Base-by-base conservation (phyloP, 2,329 filamentous ascomycete genomes). In the Pseudonectria foliicola region DNA sequence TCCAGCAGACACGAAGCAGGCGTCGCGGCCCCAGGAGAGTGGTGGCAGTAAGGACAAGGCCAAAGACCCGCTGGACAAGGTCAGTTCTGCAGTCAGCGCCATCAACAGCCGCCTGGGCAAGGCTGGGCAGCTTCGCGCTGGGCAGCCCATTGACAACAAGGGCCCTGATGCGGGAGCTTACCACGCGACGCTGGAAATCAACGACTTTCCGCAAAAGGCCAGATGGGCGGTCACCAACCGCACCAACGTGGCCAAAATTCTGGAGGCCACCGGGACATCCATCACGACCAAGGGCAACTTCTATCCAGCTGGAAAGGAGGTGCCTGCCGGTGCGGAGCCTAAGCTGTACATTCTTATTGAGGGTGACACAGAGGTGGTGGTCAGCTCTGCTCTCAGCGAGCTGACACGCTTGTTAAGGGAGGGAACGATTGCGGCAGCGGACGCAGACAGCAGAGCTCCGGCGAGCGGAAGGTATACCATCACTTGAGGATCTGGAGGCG, bases 261-360 rank as follows among this genome's bases (percentile, higher is more conserved):
- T 98, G 45, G 92, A 98, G 55, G 77, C 85, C 8, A 95, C 90
- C 0, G 90, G 88, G 27, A 94, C 89, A 2, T 95, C 87, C 6
- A 98, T 98, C 59, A 98, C 92, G 0, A 95, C 88, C 29, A 98
- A 98, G 68, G 92, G 92, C 47, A 92, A 75, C 42, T 96, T 87
- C 60, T 96, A 96, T 53, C 62, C 82, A 2, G 55, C 78, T 2
- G 89, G 88, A 46, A 94, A 94, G 58, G 82, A 86, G 46, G 87
- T 87, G 2, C 77, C 72, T 7, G 61, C 81, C 0, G 80, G 77
- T 25, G 83, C 81, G 35, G 80, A 88, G 48, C 84, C 92, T n/a
- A 96, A 96, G 68, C 68, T 98, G 50, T 98, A 96, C 59, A 95
- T 98, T 53, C 74, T 98, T 41, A 93, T 98, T 38, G 92, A 98